phyloP scores from a whole-genome alignment of 2,329 filamentous ascomycete species.

The Pyrenochaeta sp. region DNA sequence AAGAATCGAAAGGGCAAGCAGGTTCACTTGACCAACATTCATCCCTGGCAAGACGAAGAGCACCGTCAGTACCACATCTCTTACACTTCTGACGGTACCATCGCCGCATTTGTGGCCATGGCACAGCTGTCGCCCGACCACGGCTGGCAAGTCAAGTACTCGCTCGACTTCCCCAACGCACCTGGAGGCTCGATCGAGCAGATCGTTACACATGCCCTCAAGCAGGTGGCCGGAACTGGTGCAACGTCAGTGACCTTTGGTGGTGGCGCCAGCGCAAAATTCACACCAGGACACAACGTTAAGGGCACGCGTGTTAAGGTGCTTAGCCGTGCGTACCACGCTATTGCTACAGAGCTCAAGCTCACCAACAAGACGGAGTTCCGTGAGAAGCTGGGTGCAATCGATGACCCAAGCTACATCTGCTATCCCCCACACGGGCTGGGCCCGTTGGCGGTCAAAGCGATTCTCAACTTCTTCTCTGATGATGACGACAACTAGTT shows the following conservation, averaged over 20 bases:
- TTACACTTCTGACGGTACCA: slow-evolving; percentile 73
- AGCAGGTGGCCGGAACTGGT: slow-evolving; percentile 65
- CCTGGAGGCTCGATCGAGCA: slow-evolving; percentile 89
- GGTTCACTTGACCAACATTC: slow-evolving; percentile 88
- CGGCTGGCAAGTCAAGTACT: slow-evolving; percentile 95
- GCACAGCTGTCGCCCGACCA: slow-evolving; percentile 81
- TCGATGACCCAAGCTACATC: slow-evolving; percentile 86
- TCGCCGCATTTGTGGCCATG: slow-evolving; percentile 81
- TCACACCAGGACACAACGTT: slow-evolving; percentile 83
- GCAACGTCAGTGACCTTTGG: slow-evolving; percentile 82
- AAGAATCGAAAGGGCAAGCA: slow-evolving; percentile 81
- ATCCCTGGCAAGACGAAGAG: slow-evolving; percentile 83
- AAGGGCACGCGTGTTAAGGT: slow-evolving; percentile 82
- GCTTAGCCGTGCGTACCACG: slow-evolving; percentile 81
- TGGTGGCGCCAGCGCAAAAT: slow-evolving; percentile 76
- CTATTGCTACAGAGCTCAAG: slow-evolving; percentile 81
- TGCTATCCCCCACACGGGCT: slow-evolving; percentile 89
- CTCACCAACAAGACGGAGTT: slow-evolving; percentile 88
- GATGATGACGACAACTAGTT: slow-evolving; percentile 61
- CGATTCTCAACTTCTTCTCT: slow-evolving; percentile 91
- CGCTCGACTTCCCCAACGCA: slow-evolving; percentile 88
- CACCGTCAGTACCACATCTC: slow-evolving; percentile 90
- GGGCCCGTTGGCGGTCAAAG: slow-evolving; percentile 80
- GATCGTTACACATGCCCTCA: slow-evolving; percentile 77
- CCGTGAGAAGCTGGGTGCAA: slow-evolving; percentile 86